Evolutionary conservation across 73 alveolate genomes (phyloP), one percentile per base, ranked within the genome.

Genomic region (Paramecium primaurelia): DNA sequence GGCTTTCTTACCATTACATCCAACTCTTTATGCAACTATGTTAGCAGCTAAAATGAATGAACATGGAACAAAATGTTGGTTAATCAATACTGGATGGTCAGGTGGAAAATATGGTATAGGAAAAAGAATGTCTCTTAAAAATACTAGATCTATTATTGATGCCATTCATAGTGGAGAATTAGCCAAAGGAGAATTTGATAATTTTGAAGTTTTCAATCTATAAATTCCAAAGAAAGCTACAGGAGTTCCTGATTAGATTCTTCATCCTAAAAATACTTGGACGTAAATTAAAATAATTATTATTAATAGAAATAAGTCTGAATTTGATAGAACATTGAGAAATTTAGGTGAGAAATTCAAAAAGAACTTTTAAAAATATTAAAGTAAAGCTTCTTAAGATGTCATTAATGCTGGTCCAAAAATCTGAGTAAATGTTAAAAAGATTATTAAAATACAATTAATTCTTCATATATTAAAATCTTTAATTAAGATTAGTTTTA

Each of bases 71-170:
- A 90, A 94, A 59, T 97, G 95, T 47, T 98, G 99, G 99, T 95
- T 98, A 77, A 87, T 98, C 77, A 98, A 98, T 97, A 98, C 99
- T 71, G 99, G 99, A 84, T 98, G 99, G 99, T 86, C 97, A n/a
- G 99, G 99, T 34, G 99, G 99, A 20, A 95, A 97, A 58, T 96
- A 91, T 92, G 99, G 99, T 38, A 94, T 90, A 3, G 99, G 99
- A 73, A 94, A 96, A 89, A 91, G 99, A 93, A 98, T 96, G 98
- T 77, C 94, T 69, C 96, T 98, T 58, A 92, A 92, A 94, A 64
- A 86, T 54, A 97, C 99, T 25, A 98, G 99, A 49, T 86, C 94
- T 71, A 96, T 98, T 93, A 95, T 97, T 85, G 99, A 98, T 93
- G 97, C 97, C 18, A 97, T 98, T 83, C 99, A 98, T 92, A 93